Conservation (phyloP, 192 early-diverging fungal genomes). For the Podila clonocystis region DNA sequence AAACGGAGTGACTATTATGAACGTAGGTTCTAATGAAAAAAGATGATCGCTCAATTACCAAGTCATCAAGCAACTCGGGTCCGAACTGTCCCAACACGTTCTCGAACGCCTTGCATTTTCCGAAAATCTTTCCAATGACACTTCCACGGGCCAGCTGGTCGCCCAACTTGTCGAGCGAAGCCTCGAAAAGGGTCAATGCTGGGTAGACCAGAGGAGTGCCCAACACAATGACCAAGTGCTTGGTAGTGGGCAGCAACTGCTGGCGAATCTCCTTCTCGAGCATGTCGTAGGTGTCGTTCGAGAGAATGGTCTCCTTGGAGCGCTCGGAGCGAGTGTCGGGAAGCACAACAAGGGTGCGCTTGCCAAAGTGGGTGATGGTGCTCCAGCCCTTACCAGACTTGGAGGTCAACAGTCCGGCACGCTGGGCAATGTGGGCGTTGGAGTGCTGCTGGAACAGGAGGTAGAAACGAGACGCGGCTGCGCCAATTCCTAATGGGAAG, state of each 20-base stretch:
- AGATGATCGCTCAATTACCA: conserved; percentile 50
- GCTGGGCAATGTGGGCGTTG: conserved; percentile 61
- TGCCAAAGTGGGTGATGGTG: conserved; percentile 43
- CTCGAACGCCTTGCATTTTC: conserved; percentile 65
- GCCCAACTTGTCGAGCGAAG: conserved; percentile 63
- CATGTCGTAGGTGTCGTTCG: conserved; percentile 66
- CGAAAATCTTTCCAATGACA: conserved; percentile 53
- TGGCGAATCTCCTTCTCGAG: conserved; percentile 66
- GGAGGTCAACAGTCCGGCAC: conserved; percentile 61
- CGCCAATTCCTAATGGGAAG: conserved; percentile 57
- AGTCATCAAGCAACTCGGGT: conserved; percentile 86
- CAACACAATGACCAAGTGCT: conserved; percentile 76
- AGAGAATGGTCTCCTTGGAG: conserved; percentile 68
- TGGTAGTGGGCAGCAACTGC: conserved; percentile 61
- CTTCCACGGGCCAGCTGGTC: conserved; percentile 40
- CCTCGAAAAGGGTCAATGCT: conserved; percentile 74
- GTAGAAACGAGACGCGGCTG: conserved; percentile 79
- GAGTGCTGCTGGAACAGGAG: conserved; percentile 88
- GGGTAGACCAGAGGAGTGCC: conserved; percentile 88
- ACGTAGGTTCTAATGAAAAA: background rate
- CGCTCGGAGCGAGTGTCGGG: conserved; percentile 85
- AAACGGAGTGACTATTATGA: conserved; percentile 61
- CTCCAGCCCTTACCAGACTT: conserved; percentile 37
- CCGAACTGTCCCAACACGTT: conserved; percentile 78
- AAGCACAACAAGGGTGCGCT: conserved; percentile 41